A percentile compares a stretch with the other conserved stretches of the same genome.
phyloP scores from a whole-genome alignment of 1,139 yeast species.

The Lodderomyces metapsilosis region DNA sequence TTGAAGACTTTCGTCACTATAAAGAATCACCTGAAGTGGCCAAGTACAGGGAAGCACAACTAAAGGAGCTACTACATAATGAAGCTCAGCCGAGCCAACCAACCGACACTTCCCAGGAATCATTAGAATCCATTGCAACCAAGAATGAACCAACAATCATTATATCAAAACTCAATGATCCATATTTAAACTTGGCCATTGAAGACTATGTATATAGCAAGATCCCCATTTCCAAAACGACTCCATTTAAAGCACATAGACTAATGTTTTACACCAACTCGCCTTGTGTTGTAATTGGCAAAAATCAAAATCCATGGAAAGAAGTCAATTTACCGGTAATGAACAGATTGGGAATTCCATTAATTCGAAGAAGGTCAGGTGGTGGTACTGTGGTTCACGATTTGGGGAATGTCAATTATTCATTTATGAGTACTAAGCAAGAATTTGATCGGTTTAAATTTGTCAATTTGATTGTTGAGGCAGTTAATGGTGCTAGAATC shows the following conservation, averaged over 20 bases:
- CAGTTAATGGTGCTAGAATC: constrained; percentile 38
- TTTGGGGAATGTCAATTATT: constrained; percentile 84
- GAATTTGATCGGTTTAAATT: constrained; percentile 66
- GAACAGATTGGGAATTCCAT: constrained; percentile 54
- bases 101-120: neutral
- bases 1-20: constrained; percentile 42
- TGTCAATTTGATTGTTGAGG: constrained; percentile 51
- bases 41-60: constrained; percentile 11
- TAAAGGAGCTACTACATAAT: neutral
- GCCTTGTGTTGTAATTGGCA: constrained; percentile 92
- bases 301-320: constrained; percentile 93
- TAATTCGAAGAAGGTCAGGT: constrained; percentile 80
- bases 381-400: constrained; percentile 99
- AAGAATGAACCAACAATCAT: constrained; percentile 38
- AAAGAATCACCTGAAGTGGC: constrained; percentile 31
- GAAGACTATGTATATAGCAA: constrained; percentile 74
- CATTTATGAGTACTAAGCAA: constrained; percentile 70
- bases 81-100: neutral
- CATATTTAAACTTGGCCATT: constrained; percentile 73
- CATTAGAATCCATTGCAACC: constrained; percentile 4
- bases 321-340: constrained; percentile 72
- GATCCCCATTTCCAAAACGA: constrained; percentile 44
- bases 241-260: constrained; percentile 24
- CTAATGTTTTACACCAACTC: constrained; percentile 72
- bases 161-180: constrained; percentile 51